Evolutionary conservation across 106 monocot species (phyloP), one percentile per base, ranked within the genome.

Genomic region (Dendrobium officinale): DNA sequence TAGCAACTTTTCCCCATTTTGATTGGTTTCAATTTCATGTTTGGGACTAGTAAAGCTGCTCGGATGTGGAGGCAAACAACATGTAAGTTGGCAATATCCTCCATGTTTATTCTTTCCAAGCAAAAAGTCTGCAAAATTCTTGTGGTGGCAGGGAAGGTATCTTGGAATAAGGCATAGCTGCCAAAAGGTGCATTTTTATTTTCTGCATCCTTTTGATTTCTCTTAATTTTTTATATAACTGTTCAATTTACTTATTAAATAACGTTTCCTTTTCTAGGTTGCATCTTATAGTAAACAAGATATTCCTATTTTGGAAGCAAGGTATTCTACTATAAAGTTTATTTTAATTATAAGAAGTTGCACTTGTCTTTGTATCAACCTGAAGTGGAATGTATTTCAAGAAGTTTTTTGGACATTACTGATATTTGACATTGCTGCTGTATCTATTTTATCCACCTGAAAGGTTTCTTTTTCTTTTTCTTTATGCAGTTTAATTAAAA

Each of bases 241-340:
- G 6, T 51, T 26, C 43, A 22, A 43, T 24, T 27, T 47, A 20
- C 74, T 73, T 40, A 5, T 74, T 43, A 42, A 27, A 19, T 19
- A 2, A 19, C 76, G 2, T 47, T 2, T 49, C n/a, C 22, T 75
- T 76, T 24, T 76, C 15, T 49, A 91, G 91, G 86, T 91, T 86
- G 61, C 82, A 48, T 86, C 83, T 56, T 84, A 42, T 75, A 86
- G 83, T 13, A 84, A 78, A 67, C 51, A 82, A 75, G 80, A 80
- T 24, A 78, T 49, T 72, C 82, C 82, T 70, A 55, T 86, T 26
- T 55, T 91, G 10, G 80, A 82, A 41, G 84, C 56, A 37, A 91
- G 84, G 91, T 91, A 82, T 42, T 45, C 15, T 6, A 64, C 51
- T 20, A 44, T 42, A 42, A 3, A 6, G 55, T 70, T 19, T 0